Percentiles rank a stretch among this genome's conserved stretches.
phyloP scores from a whole-genome alignment of 495 filamentous ascomycete genomes.

The Antarctomyces pellizariae region DNA sequence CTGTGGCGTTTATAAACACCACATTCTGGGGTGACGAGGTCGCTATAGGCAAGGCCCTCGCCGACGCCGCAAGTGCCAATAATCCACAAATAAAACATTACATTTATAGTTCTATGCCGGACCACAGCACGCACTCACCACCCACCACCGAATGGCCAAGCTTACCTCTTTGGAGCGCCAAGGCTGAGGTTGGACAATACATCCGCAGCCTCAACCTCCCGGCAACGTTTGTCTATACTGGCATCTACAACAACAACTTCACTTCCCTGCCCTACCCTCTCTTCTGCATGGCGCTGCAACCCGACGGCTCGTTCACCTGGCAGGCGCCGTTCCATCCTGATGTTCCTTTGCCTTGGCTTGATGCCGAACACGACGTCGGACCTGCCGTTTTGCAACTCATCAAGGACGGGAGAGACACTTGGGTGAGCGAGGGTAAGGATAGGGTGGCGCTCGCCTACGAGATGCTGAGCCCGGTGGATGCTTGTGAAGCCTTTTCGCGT shows the following conservation, averaged over 20 bases:
- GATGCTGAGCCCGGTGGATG: slow-evolving; percentile 61
- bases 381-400: slow-evolving; percentile 87
- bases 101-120: slow-evolving; percentile 91
- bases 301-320: slow-evolving; percentile 77
- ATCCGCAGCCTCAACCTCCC: slow-evolving; percentile 62
- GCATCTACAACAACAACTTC: slow-evolving; percentile 99
- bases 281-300: slow-evolving; percentile 73
- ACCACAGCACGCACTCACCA: slow-evolving; percentile 48
- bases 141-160: slow-evolving; percentile 35
- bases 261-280: slow-evolving; percentile 80
- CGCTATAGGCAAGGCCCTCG: slow-evolving; percentile 62
- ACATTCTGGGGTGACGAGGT: slow-evolving; percentile 94
- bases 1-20: slow-evolving; percentile 92
- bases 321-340: slow-evolving; percentile 83
- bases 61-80: slow-evolving; percentile 67
- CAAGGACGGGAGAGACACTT: slow-evolving; percentile 74
- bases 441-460: slow-evolving; percentile 88
- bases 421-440: slow-evolving; percentile 35
- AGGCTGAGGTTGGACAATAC: slow-evolving; percentile 81
- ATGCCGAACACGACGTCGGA: slow-evolving; percentile 90
- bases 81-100: slow-evolving; percentile 86
- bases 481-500: slow-evolving; percentile 51
- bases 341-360: slow-evolving; percentile 79
- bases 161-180: slow-evolving; percentile 75
- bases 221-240: slow-evolving; percentile 81